Conservation (phyloP, 225 moss, liverwort and hornwort genomes). For the Marchantia paleacea region DNA sequence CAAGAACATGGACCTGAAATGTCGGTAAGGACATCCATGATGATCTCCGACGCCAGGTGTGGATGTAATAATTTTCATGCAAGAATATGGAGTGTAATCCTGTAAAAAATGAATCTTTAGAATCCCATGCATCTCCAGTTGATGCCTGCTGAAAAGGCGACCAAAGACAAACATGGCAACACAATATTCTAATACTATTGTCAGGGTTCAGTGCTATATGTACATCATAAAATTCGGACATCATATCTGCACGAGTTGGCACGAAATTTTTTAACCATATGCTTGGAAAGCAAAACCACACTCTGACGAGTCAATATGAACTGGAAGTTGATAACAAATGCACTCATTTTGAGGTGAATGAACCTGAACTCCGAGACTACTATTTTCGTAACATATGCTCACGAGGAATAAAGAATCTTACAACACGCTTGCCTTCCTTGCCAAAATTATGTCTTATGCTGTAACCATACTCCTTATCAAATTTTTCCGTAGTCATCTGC, state of each 20-base stretch:
- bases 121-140: not conserved
- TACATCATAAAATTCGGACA: not conserved
- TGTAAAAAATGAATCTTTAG: slow-evolving; percentile 19
- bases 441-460: slow-evolving; percentile 91
- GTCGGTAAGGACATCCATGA: slow-evolving; percentile 92
- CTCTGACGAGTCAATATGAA: not conserved
- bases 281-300: not conserved
- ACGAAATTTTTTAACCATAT: not conserved
- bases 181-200: not conserved
- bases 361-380: not conserved
- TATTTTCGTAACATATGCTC: not conserved
- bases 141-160: not conserved
- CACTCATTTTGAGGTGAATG: not conserved
- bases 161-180: not conserved
- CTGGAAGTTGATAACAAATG: not conserved
- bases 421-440: slow-evolving; percentile 86
- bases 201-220: not conserved
- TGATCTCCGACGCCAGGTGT: slow-evolving; percentile 99
- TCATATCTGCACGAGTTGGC: not conserved
- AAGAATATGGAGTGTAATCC: slow-evolving; percentile 95
- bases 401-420: slow-evolving; percentile 18
- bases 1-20: slow-evolving; percentile 51
- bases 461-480: slow-evolving; percentile 97
- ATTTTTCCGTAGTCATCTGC: slow-evolving; percentile 80
- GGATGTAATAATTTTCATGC: slow-evolving; percentile 90